Evolutionary conservation across 2,329 filamentous ascomycete species (phyloP), one percentile per base, ranked within the genome.

Genomic region (Phyllachora maydis): DNA sequence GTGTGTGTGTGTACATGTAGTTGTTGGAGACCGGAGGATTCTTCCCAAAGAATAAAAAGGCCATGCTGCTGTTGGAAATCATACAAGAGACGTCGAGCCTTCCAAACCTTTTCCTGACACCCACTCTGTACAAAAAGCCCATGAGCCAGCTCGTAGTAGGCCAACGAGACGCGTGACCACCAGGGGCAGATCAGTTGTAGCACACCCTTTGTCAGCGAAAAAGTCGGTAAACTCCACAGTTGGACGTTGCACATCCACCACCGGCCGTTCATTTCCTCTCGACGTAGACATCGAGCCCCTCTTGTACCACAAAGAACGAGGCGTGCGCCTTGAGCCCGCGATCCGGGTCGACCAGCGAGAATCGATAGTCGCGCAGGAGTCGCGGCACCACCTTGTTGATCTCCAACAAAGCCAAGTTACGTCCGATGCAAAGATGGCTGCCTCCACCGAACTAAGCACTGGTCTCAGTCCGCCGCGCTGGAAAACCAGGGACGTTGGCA

Each of bases 231-330:
- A n/a, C 22, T 11, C 18, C 22, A 14, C 22, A 23, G 17, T 23
- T 10, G 9, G 6, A 11, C 11, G 15, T 23, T 11, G 22, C 11
- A 11, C 15, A n/a, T 18, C 16, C 14, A 11, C 11, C 24, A 31
- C 5, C n/a, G n/a, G n/a, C n/a, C n/a, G n/a, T n/a, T n/a, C n/a
- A n/a, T n/a, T n/a, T 30, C 22, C 26, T 29, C 25, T 18, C 31
- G 5, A 59, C 46, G 33, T 48, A 60, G 22, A 65, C 59, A 22
- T 64, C 49, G 29, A 67, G 35, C 1, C 63, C 62, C 23, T 55
- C 47, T 38, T 67, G 63, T 7, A 66, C 59, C 7, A 67, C 62
- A 33, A 69, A 67, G 39, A 66, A 67, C 4, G 59, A 63, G 11
- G 60, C 54, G 25, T 59, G 52, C n/a, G 59, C 56, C 28, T 50